Evolutionary conservation across 768 basidiomycete species (phyloP), one percentile per base, ranked within the genome.

Genomic region (Hydnum rufescens): DNA sequence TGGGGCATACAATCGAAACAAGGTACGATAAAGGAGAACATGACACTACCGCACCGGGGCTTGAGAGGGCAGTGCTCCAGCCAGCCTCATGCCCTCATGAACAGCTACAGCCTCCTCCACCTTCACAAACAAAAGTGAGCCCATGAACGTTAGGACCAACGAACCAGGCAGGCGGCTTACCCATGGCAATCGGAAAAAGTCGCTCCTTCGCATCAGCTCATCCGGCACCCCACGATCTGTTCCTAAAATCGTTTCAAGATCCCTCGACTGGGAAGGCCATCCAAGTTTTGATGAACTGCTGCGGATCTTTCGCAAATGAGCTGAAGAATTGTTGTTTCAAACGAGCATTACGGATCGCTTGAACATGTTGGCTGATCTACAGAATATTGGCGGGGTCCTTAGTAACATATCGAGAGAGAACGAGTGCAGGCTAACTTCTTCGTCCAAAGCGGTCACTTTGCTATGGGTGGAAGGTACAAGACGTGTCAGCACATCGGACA

Each of bases 181-280:
- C 90, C 90, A 96, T 3, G 88, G 85, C 61, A 93, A 64, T 56
- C 74, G 71, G 73, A 95, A 96, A 66, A 89, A 83, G 63, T 95
- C 89, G 60, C 84, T 89, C 50, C 87, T 68, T 56, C 80, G 74
- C 51, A 95, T 66, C 62, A 95, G 89, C 58, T 93, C 89, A 53
- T 85, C 84, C n/a, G 84, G 68, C 5, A 92, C 74, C 2, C 78
- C 78, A 42, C 64, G 61, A 49, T 70, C 67, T 62, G 82, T 86
- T 29, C 87, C 88, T n/a, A 95, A 70, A 53, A 92, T 72, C 53
- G 76, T 82, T 66, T 92, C 87, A 42, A 96, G 64, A 65, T 96
- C 92, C 13, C 87, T 74, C 46, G 88, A 85, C 63, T 96, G 92
- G 2, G 85, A 89, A 58, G n/a, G 83, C 82, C 18, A 96, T 64